Evolutionary conservation across 2,329 filamentous ascomycete species (phyloP).

Genomic region (Clarireedia paspali): DNA sequence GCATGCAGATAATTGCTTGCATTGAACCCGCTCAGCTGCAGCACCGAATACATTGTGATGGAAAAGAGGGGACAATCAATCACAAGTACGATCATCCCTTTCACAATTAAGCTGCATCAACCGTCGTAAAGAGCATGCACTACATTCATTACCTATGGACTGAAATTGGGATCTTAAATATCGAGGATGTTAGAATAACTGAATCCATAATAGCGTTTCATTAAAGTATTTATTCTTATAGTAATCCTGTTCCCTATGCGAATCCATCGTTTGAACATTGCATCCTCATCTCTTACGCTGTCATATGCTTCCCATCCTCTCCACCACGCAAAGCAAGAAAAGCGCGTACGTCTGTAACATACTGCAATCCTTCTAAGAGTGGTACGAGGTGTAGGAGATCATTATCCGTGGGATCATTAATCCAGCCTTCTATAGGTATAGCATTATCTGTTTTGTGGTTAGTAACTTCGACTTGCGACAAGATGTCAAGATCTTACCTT

Average conservation of each 20-base stretch:
- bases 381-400: constrained; percentile 90
- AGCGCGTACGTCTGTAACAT: constrained; percentile 91
- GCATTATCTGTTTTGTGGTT: constrained; percentile 67
- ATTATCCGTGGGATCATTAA: constrained; percentile 95
- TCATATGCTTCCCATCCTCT: constrained; percentile 55
- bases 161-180: too few relatives aligned
- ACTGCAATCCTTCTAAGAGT: constrained; percentile 87
- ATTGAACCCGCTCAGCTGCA: constrained; percentile 8
- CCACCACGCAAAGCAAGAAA: constrained; percentile 82
- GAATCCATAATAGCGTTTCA: constrained; percentile 3
- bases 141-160: not conserved
- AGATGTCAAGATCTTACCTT: constrained; percentile 54
- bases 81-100: not conserved
- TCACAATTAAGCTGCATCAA: not conserved
- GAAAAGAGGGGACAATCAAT: not conserved
- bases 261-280: not conserved
- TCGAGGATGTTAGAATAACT: too few relatives aligned
- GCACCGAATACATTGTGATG: not conserved
- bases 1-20: constrained; percentile 6
- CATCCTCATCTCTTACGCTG: constrained; percentile 6
- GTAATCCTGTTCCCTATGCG: constrained; percentile 1
- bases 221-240: constrained; percentile 10
- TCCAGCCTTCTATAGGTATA: constrained; percentile 98
- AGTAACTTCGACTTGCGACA: not conserved
- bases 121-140: not conserved